These are phyloP conservation scores for Phaeolepiota aurea DNA, from an alignment of 768 basidiomycete species.

Conservation along the genomic window DNA sequence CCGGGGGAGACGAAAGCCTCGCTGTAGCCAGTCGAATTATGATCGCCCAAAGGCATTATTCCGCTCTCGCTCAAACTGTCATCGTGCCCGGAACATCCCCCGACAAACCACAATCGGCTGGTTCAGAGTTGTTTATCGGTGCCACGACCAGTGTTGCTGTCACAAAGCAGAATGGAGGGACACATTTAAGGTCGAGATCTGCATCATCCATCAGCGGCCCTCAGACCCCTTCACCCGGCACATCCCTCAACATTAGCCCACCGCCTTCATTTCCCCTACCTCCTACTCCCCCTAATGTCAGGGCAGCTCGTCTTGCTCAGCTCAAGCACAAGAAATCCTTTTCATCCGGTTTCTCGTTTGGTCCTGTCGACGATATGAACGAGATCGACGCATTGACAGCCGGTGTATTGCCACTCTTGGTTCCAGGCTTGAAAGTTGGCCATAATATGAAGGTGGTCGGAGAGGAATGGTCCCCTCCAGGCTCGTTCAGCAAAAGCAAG, in stretches of 20 bases:
- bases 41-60: conserved; percentile 69
- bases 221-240: conserved; percentile 26
- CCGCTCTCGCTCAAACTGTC: conserved; percentile 58
- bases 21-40: conserved; percentile 51
- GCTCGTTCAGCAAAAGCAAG: conserved; percentile 31
- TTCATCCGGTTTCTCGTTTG: conserved; percentile 58
- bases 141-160: conserved; percentile 27
- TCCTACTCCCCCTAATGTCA: conserved; percentile 65
- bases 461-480: conserved; percentile 32
- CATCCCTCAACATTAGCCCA: conserved; percentile 34
- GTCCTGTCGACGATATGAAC: conserved; percentile 45
- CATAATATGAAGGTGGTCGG: conserved; percentile 46
- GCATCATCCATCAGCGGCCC: conserved; percentile 39
- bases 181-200: conserved; percentile 58
- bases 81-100: conserved; percentile 39
- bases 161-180: conserved; percentile 20
- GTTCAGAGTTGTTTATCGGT: conserved; percentile 21
- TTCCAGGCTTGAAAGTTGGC: conserved; percentile 57
- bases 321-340: conserved; percentile 54
- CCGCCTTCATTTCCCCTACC: conserved; percentile 66
- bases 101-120: conserved; percentile 25
- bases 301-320: conserved; percentile 45
- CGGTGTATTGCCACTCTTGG: conserved; percentile 56
- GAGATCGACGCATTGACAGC: conserved; percentile 70
- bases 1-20: conserved; percentile 41